Evolutionary conservation across 208 protist genomes (phyloP), one percentile per base, ranked within the genome.

Genomic region (Trypanosoma platydactyli): DNA sequence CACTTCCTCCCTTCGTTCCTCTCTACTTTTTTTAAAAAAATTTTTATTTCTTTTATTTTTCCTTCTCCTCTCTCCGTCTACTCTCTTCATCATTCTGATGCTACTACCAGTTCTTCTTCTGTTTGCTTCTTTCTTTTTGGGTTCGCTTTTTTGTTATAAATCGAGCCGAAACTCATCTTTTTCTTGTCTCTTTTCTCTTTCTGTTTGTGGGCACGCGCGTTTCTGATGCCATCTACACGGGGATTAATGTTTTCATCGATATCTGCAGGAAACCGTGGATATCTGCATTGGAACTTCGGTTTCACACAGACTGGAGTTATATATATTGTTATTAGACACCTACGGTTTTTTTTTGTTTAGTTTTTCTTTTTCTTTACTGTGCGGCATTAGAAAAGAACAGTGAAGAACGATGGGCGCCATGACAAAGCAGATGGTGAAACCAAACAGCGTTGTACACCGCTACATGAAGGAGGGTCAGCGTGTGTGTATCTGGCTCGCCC

Each of bases 371-470:
- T 9, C 33, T 9, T 3, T 38, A 9, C 9, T 38, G 33, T 9
- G 57, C 59, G 24, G 29, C 44, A 46, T 50, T 64, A 45, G 46
- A 30, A 40, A 40, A 45, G 57, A 15, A 56, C 18, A 57, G 22
- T 61, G 25, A 7, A 48, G 22, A 15, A 55, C 27, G 51, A 83
- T 81, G 65, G 80, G 70, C 33, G 56, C 68, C 1, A 68, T 60
- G 48, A 92, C 82, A 0, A 89, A 87, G 42, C 84, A 94, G 72
- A 96, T 96, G 88, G 70, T 91, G 46, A 84, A 81, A 65, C 91
- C 91, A 25, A 80, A 79, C 48, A 84, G 48, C 59, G 68, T 91
- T 54, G 64, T 96, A 25, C 78, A 88, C 71, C 73, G 77, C 33
- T 93, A 88, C 57, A 88, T 92, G 80, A 79, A 88, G 68, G 76